Percentiles rank a stretch among this genome's conserved stretches.
Conservation (phyloP, 1,139 yeast genomes). For the Debaryomyces coudertii region DNA sequence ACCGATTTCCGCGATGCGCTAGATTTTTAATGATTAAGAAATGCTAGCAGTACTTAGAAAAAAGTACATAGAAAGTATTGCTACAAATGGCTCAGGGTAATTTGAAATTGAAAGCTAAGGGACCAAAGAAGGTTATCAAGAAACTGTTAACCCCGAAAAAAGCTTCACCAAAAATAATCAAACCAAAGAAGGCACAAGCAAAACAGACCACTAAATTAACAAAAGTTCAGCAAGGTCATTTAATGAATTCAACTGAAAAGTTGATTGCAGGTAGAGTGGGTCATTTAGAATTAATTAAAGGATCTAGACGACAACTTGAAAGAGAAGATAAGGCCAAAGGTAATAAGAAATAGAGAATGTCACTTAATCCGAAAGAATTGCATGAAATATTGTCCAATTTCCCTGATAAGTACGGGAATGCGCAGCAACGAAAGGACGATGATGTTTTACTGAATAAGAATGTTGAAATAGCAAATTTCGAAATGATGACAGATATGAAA, state of each 20-base stretch:
- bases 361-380: neutral
- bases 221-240: slow-evolving; percentile 67
- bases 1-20: slow-evolving; percentile 11
- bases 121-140: slow-evolving; percentile 54
- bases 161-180: slow-evolving; percentile 72
- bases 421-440: slow-evolving; percentile 7
- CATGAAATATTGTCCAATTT: slow-evolving; percentile 7
- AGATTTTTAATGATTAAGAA: neutral
- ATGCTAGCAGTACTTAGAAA: neutral
- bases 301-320: slow-evolving; percentile 85
- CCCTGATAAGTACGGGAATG: slow-evolving; percentile 1
- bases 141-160: slow-evolving; percentile 59
- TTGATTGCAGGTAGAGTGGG: slow-evolving; percentile 89
- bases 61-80: neutral
- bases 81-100: slow-evolving; percentile 60
- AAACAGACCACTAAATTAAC: slow-evolving; percentile 51
- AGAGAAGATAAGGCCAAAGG: slow-evolving; percentile 46
- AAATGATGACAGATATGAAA: neutral
- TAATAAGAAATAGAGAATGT: slow-evolving; percentile 16
- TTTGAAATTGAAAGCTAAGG: slow-evolving; percentile 49
- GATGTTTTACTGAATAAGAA: neutral
- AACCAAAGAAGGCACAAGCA: slow-evolving; percentile 64
- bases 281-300: slow-evolving; percentile 89
- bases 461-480: neutral
- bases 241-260: slow-evolving; percentile 77